These are phyloP conservation scores for Craspedostauros australis DNA, from an alignment of 108 stramenopile species.

Conservation along the genomic window DNA sequence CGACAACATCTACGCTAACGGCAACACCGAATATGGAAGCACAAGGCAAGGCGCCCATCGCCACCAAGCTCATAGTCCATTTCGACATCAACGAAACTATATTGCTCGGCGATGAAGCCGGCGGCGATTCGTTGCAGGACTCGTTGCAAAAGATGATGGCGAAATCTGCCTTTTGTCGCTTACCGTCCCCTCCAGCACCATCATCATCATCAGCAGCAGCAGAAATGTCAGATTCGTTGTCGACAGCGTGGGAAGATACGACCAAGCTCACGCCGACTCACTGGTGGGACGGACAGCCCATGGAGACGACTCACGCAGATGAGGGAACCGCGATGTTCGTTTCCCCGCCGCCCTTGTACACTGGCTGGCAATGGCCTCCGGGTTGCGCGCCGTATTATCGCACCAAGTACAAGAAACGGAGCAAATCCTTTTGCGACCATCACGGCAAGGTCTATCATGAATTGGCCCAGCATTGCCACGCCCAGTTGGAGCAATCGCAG, in stretches of 20 bases:
- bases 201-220: not conserved
- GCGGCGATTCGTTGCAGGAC: slow-evolving; percentile 67
- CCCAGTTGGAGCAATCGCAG: slow-evolving; percentile 15
- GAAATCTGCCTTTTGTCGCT: slow-evolving; percentile 77
- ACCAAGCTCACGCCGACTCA: slow-evolving; percentile 47
- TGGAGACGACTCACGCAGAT: slow-evolving; percentile 10
- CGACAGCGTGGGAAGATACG: slow-evolving; percentile 20
- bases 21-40: no score
- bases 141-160: slow-evolving; percentile 73
- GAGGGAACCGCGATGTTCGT: slow-evolving; percentile 1
- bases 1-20: no score
- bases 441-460: slow-evolving; percentile 48
- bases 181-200: slow-evolving; percentile 7
- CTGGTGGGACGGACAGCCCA: slow-evolving; percentile 79
- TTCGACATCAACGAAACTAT: slow-evolving; percentile 89
- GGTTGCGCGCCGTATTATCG: slow-evolving; percentile 74
- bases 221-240: not conserved
- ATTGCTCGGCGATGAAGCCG: slow-evolving; percentile 75
- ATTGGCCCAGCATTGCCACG: slow-evolving; percentile 21
- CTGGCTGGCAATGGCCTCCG: slow-evolving; percentile 66
- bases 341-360: slow-evolving; percentile 60
- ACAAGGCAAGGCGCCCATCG: no score
- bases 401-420: slow-evolving; percentile 43
- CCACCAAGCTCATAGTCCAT: slow-evolving; percentile 37
- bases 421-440: slow-evolving; percentile 49